Conservation (phyloP, 2,329 filamentous ascomycete species). For the Penicillium sp. region DNA sequence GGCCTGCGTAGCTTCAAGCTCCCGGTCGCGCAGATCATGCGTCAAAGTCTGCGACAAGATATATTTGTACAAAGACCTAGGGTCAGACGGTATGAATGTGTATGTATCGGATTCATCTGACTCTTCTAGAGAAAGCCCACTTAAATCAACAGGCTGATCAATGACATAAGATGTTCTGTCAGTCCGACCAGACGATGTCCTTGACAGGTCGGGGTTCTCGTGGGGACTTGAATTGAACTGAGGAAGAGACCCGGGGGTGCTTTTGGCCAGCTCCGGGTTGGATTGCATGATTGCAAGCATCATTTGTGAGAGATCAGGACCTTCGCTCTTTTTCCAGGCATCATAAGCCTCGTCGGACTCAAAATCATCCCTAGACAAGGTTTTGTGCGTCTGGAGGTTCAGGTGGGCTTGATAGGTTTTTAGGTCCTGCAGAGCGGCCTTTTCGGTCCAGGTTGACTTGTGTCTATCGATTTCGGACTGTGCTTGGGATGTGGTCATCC, state of each 20-base stretch:
- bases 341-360: slow-evolving; percentile 85
- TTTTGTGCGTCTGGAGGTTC: slow-evolving; percentile 72
- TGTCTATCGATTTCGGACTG: slow-evolving; percentile 85
- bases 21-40: slow-evolving; percentile 57
- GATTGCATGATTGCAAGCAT: slow-evolving; percentile 86
- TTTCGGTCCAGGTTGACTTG: slow-evolving; percentile 81
- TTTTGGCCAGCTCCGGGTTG: slow-evolving; percentile 80
- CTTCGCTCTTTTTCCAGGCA: slow-evolving; percentile 87
- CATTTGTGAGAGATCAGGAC: slow-evolving; percentile 83
- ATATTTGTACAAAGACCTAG: slow-evolving; percentile 77
- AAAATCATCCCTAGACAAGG: slow-evolving; percentile 81
- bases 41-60: slow-evolving; percentile 73
- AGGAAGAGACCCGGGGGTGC: slow-evolving; percentile 60
- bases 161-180: slow-evolving; percentile 53
- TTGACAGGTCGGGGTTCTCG: slow-evolving; percentile 45
- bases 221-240: slow-evolving; percentile 49
- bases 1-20: slow-evolving; percentile 49
- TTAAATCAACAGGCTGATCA: slow-evolving; percentile 62
- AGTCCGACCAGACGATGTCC: slow-evolving; percentile 45
- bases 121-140: slow-evolving; percentile 59
- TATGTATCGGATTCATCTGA: slow-evolving; percentile 59
- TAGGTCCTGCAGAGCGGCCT: slow-evolving; percentile 83
- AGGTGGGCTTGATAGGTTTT: slow-evolving; percentile 91
- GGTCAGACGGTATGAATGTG: slow-evolving; percentile 84
- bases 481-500: slow-evolving; percentile 71